Conservation (phyloP, 208 protist genomes). For the Trypanosoma rangeli region DNA sequence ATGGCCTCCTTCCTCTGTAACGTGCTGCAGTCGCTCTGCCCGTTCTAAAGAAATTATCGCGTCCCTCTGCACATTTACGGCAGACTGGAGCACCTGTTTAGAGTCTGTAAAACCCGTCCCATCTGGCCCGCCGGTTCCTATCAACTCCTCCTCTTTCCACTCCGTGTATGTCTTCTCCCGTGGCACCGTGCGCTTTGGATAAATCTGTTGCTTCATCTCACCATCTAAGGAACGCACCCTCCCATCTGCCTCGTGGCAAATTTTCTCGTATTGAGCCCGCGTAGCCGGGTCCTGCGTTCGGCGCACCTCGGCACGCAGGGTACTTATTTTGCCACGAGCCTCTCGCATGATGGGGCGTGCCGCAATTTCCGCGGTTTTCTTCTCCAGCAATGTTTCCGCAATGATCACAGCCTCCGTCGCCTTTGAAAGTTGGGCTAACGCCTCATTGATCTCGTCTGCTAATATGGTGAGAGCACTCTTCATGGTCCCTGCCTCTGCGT, state of each 20-base stretch:
- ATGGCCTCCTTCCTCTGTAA: constrained; percentile 74
- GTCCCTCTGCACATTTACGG: constrained; percentile 77
- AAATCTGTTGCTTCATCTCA: constrained; percentile 81
- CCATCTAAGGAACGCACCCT: constrained; percentile 53
- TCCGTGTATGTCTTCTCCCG: constrained; percentile 58
- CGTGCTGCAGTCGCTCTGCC: constrained; percentile 63
- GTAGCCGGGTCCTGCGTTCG: constrained; percentile 49
- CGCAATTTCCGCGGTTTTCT: constrained; percentile 68
- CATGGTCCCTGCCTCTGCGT: not conserved
- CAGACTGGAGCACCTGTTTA: constrained; percentile 66
- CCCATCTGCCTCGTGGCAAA: constrained; percentile 59
- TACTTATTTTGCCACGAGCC: constrained; percentile 59
- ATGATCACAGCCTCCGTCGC: constrained; percentile 58
- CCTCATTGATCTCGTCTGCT: constrained; percentile 40
- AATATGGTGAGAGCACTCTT: constrained; percentile 1
- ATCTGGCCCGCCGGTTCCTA: constrained; percentile 58
- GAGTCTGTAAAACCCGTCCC: constrained; percentile 71
- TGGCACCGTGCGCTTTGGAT: constrained; percentile 26
- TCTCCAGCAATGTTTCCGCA: constrained; percentile 45
- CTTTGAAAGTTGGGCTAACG: constrained; percentile 42
- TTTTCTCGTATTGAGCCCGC: constrained; percentile 49
- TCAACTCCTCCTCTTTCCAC: constrained; percentile 60
- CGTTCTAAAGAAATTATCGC: constrained; percentile 68
- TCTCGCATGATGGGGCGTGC: constrained; percentile 64
- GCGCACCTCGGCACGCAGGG: constrained; percentile 66